A percentile compares a stretch with the other conserved stretches of the same genome.
These are phyloP conservation scores for Cordyceps sp. DNA, from an alignment of 2,329 filamentous ascomycete species.

Conservation along the genomic window DNA sequence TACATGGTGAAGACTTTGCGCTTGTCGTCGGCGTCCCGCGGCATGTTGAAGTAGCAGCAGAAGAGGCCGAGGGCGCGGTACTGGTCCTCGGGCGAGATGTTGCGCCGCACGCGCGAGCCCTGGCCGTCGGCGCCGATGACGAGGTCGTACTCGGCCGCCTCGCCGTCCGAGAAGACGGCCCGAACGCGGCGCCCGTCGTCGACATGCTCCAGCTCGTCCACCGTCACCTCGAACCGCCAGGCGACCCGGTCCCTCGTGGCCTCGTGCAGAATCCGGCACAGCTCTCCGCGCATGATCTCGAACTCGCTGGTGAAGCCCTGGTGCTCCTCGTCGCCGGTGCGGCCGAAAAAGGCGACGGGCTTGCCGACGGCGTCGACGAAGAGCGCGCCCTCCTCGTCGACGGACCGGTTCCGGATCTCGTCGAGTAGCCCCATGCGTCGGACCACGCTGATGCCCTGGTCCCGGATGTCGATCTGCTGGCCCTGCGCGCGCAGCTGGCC, in stretches of 20 bases:
- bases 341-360: constrained; percentile 19
- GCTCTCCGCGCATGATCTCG: constrained; percentile 41
- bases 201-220: constrained; percentile 13
- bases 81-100: constrained; percentile 11
- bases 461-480: constrained; percentile 28
- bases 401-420: constrained; percentile 16
- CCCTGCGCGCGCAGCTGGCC: constrained; percentile 19
- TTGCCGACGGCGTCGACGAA: constrained; percentile 24
- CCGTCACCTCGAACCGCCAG: constrained; percentile 13
- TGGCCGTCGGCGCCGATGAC: constrained; percentile 38
- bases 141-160: constrained; percentile 26
- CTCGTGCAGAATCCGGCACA: constrained; percentile 33
- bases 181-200: constrained; percentile 9
- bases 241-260: constrained; percentile 10
- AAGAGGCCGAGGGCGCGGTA: constrained; percentile 12
- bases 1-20: constrained; percentile 11
- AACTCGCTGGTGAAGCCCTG: constrained; percentile 36
- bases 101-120: constrained; percentile 4
- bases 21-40: constrained; percentile 7
- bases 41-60: constrained; percentile 23
- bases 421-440: constrained; percentile 22
- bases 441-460: constrained; percentile 21
- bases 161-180: constrained; percentile 26
- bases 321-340: constrained; percentile 21
- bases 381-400: constrained; percentile 29